These are phyloP conservation scores for Fomitopsis palustris DNA, from an alignment of 1,284 basidiomycete species.

Conservation along the genomic window DNA sequence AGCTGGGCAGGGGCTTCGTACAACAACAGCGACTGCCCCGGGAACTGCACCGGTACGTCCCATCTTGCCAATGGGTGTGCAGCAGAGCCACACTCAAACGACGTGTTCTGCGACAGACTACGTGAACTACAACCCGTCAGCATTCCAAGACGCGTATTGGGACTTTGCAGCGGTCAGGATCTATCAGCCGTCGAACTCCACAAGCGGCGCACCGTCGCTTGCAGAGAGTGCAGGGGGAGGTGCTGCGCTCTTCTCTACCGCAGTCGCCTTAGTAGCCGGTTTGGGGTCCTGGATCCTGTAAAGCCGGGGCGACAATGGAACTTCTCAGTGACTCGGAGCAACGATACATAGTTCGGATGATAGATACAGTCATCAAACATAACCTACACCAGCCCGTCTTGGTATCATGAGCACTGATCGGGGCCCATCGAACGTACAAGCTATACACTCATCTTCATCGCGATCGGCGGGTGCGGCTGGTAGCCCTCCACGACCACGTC, in stretches of 20 bases:
- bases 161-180: conserved; percentile 8
- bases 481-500: conserved; percentile 91
- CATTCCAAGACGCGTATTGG: conserved; percentile 63
- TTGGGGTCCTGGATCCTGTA: too few relatives aligned
- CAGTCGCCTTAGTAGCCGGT: neutral
- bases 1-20: conserved; percentile 49
- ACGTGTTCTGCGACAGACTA: conserved; percentile 34
- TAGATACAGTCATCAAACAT: neutral
- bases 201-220: neutral
- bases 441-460: conserved; percentile 98
- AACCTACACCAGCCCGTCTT: neutral
- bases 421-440: neutral
- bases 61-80: conserved; percentile 11
- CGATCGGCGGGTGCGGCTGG: conserved; percentile 80
- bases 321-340: too few relatives aligned
- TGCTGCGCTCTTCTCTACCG: neutral
- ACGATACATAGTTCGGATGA: neutral
- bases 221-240: neutral
- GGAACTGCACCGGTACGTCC: conserved; percentile 41
- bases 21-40: conserved; percentile 38
- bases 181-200: conserved; percentile 3
- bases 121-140: conserved; percentile 61
- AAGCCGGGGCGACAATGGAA: too few relatives aligned
- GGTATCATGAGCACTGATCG: neutral
- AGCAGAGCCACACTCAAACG: neutral